Percentiles rank a stretch among this genome's conserved stretches.
These are phyloP conservation scores for Inga leiocalycina DNA, from an alignment of 306 rosid genomes.

Conservation along the genomic window DNA sequence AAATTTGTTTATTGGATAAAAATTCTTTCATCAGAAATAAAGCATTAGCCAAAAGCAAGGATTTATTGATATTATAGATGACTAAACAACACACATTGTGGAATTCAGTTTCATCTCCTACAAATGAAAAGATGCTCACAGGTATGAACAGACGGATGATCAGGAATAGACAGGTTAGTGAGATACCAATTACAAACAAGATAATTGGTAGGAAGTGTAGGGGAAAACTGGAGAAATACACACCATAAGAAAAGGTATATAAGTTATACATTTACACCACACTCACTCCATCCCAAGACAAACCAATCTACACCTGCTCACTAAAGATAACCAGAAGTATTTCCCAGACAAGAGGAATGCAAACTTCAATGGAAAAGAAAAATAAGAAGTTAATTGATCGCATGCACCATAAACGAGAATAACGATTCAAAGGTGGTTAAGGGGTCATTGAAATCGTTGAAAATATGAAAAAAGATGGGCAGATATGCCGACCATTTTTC, in stretches of 20 bases:
- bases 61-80: not conserved
- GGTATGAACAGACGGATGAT: not conserved
- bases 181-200: not conserved
- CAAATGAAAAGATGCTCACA: not conserved
- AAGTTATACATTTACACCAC: not conserved
- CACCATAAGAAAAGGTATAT: not conserved
- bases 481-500: conserved; percentile 26
- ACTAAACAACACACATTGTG: not conserved
- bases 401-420: conserved; percentile 15
- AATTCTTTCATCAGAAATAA: not conserved
- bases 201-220: not conserved
- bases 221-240: not conserved
- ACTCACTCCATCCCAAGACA: not conserved
- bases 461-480: conserved; percentile 25
- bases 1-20: not conserved
- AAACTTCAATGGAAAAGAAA: not conserved
- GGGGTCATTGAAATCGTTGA: conserved; percentile 7
- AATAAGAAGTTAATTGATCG: conserved; percentile 7
- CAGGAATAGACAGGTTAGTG: not conserved
- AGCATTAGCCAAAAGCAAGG: not conserved
- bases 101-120: not conserved
- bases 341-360: not conserved
- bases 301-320: not conserved
- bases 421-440: conserved; percentile 21
- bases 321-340: not conserved